Evolutionary conservation across 2,329 filamentous ascomycete genomes (phyloP), one percentile per base, ranked within the genome.

Genomic region (Podosphaera fusca): DNA sequence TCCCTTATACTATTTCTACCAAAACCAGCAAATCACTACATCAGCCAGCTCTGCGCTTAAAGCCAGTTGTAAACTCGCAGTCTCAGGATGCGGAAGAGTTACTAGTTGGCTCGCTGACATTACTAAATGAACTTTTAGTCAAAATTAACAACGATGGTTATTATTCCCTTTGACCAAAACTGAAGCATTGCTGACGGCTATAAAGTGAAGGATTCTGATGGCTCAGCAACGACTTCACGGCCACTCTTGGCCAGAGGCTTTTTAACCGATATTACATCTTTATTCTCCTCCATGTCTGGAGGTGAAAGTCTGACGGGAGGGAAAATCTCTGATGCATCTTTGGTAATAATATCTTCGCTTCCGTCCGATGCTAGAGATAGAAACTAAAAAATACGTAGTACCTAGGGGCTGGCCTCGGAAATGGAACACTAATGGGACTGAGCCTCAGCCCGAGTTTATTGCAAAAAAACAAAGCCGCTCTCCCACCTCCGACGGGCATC

Each of bases 371-470:
- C 29, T 21, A 40, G 7, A 9, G 9, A 45, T 31, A n/a, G 12
- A 35, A 34, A 53, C 21, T 36, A 42, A 42, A 42, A 42, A 8
- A 42, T 42, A 12, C 38, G 9, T 53, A 56, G 56, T 59, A 56
- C 38, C 47, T 59, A n/a, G 58, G 58, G 21, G 55, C 55, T 36
- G 59, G 59, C 1, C 52, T 60, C 30, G 59, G 57, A 21, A 57
- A 56, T 56, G 59, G 59, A 14, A 58, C 59, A 10, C 10, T 60
- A 8, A 40, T 9, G 12, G 58, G 58, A 36, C 31, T 58, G 5
- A 47, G 10, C 21, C 29, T 34, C 12, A 14, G 29, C 8, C 42
- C n/a, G n/a, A 3, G 12, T 4, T 7, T 14, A n/a, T 12, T 57
- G 4, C 56, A 58, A 33, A 51, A 56, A 36, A 58, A 57, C 21